These are phyloP conservation scores for Castanea sativa DNA, from an alignment of 306 rosid genomes.

Conservation along the genomic window DNA sequence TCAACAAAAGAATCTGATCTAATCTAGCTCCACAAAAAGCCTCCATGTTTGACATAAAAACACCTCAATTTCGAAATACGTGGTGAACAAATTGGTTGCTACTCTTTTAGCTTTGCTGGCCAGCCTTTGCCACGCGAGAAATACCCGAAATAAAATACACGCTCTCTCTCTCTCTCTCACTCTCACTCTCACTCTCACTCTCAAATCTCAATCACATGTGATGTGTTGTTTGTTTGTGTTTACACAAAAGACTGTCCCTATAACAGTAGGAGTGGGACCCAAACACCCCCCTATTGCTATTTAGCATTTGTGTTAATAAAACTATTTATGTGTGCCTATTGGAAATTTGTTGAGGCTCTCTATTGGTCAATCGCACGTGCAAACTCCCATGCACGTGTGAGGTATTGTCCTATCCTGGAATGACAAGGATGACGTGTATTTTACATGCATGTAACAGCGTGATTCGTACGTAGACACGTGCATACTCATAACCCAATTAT, in stretches of 20 bases:
- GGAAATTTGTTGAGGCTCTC: background rate
- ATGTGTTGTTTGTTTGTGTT: background rate
- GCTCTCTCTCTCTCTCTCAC: background rate
- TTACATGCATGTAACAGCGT: background rate
- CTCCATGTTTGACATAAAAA: background rate
- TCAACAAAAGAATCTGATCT: background rate
- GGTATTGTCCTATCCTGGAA: background rate
- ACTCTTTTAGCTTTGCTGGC: background rate
- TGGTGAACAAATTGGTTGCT: background rate
- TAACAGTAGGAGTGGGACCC: background rate
- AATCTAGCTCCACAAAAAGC: no score
- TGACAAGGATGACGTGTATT: conserved; percentile 7
- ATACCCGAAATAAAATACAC: background rate
- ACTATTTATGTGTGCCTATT: background rate
- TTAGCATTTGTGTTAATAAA: no score
- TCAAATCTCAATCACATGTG: background rate
- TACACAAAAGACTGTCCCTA: background rate
- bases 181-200: no score
- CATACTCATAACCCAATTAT: conserved; percentile 14
- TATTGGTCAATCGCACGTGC: background rate
- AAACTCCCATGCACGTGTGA: background rate
- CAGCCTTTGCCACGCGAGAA: background rate
- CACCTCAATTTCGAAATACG: background rate
- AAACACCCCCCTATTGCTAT: no score
- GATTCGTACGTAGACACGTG: conserved; percentile 16